phyloP scores from a whole-genome alignment of 768 basidiomycete species.

The Lenzites betulinus region DNA sequence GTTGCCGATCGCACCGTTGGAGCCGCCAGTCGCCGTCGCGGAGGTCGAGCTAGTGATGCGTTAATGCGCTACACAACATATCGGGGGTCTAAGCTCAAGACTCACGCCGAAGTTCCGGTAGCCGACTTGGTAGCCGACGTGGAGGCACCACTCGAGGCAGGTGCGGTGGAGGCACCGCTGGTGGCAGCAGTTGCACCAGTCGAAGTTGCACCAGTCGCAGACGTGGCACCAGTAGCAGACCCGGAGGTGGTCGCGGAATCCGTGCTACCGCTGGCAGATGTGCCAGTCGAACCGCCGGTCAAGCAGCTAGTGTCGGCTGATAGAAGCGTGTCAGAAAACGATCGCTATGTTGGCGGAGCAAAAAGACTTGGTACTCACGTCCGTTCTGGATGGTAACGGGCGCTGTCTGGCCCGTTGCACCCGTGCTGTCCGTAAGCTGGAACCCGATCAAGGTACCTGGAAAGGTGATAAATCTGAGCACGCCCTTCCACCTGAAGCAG shows the following conservation, averaged over 20 bases:
- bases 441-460: slow-evolving; percentile 58
- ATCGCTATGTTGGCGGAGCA: too few relatives aligned
- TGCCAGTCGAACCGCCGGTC: slow-evolving; percentile 25
- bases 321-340: slow-evolving; percentile 13
- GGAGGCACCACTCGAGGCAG: neutral
- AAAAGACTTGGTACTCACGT: too few relatives aligned
- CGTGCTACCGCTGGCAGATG: slow-evolving; percentile 5
- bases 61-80: neutral
- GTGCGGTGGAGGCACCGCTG: neutral
- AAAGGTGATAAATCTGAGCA: neutral
- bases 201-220: neutral
- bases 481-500: neutral
- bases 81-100: too few relatives aligned
- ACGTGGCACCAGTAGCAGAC: slow-evolving; percentile 5
- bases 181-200: slow-evolving; percentile 4
- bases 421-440: slow-evolving; percentile 61
- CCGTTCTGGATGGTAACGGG: slow-evolving; percentile 50
- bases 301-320: slow-evolving; percentile 42
- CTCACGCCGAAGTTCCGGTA: neutral
- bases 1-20: slow-evolving; percentile 34
- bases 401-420: slow-evolving; percentile 50
- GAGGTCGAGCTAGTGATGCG: slow-evolving; percentile 14
- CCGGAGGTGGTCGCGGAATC: neutral
- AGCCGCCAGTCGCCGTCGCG: slow-evolving; percentile 24
- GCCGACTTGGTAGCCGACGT: neutral